Evolutionary conservation across 2,329 filamentous ascomycete genomes (phyloP), one percentile per base, ranked within the genome.

Genomic region (Bipolaris sorokiniana): DNA sequence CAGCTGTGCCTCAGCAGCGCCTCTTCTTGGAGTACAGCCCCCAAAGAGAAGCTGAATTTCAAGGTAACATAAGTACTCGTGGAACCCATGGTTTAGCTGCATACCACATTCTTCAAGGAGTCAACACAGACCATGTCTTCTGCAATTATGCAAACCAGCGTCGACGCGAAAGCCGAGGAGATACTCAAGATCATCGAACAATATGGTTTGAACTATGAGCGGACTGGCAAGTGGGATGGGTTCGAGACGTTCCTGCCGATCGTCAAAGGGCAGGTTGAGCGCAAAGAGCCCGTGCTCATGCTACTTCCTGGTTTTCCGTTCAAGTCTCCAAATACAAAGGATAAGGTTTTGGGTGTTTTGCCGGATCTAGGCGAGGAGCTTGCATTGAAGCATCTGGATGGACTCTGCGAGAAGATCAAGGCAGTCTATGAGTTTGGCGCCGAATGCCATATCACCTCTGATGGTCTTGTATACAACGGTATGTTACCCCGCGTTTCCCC

Each of bases 281-380:
- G 57, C 9, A 51, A 54, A 6, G 60, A 69, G 40, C 60, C 70
- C 3, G 54, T 73, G 31, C 64, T 54, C 20, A 62, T 75, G 54
- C 59, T 73, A 13, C 78, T 87, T 0, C 86, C 85, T 0, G 84
- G 84, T 0, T 88, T 88, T 44, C 85, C 85, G 0, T 87, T 86
- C 78, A 88, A 88, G 64, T 86, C 83, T 0, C 82, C 85, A 10
- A 87, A 87, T 59, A 78, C 76, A 0, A 67, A 68, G 1, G 76
- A 80, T 20, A 88, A 88, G 56, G 83, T 86, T 0, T 70, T 87
- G 5, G 84, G 78, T n/a, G 61, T 60, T 1, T 59, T 80, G 13
- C 79, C 79, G 1, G 79, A 81, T 48, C 63, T 78, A 7, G 79
- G 74, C 5, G 79, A 81, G 55, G 76, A 79, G 51, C 64, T 81